Percentiles rank a stretch among this genome's conserved stretches.
These are phyloP conservation scores for Gardenia jasminoides DNA, from an alignment of 257 asterid species.

Conservation along the genomic window DNA sequence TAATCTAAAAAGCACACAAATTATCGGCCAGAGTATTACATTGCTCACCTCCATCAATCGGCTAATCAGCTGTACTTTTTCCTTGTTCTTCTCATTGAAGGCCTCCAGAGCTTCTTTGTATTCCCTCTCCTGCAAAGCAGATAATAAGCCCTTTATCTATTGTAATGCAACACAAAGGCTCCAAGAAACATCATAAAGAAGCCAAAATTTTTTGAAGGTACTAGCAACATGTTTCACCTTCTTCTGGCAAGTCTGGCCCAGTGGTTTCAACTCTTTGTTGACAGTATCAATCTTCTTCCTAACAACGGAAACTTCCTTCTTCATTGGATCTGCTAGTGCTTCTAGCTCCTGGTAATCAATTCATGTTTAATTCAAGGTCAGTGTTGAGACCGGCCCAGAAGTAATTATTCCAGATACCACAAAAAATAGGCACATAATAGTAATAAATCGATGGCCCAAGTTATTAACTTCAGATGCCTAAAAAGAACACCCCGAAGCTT, in stretches of 20 bases:
- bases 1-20: neutral
- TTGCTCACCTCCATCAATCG: slow-evolving; percentile 93
- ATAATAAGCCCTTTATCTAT: neutral
- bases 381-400: neutral
- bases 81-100: slow-evolving; percentile 94
- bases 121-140: slow-evolving; percentile 69
- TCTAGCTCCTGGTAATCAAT: slow-evolving; percentile 70
- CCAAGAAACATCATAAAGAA: too few relatives aligned
- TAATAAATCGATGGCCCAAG: neutral
- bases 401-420: neutral
- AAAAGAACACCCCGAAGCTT: neutral
- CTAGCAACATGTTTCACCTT: slow-evolving; percentile 48
- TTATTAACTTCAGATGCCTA: neutral
- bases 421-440: neutral
- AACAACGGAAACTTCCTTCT: slow-evolving; percentile 72
- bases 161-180: neutral
- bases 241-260: slow-evolving; percentile 90
- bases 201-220: neutral
- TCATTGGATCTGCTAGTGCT: slow-evolving; percentile 82
- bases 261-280: slow-evolving; percentile 88
- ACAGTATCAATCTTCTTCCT: slow-evolving; percentile 81
- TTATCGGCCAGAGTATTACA: neutral
- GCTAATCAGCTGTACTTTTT: slow-evolving; percentile 85
- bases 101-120: slow-evolving; percentile 97
- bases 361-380: neutral